Evolutionary conservation across 202 grass and related monocot genomes (phyloP).

Genomic region (Alloteropsis angusta): DNA sequence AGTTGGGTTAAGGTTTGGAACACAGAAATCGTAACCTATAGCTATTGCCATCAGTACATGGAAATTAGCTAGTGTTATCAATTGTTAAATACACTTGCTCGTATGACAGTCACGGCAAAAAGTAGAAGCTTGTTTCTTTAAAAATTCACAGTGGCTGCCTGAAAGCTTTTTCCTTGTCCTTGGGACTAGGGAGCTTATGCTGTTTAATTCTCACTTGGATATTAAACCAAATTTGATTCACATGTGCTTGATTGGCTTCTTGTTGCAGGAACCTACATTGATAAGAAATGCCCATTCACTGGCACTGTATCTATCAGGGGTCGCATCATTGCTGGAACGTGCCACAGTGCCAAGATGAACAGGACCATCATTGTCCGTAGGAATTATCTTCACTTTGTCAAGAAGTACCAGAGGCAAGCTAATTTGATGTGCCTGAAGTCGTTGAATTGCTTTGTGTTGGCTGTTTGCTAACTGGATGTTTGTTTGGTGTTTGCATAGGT

Average conservation of each 20-base stretch:
- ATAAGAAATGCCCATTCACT: slow-evolving; percentile 71
- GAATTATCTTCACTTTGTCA: slow-evolving; percentile 63
- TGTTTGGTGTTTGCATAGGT: slow-evolving; percentile 26
- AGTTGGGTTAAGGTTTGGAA: neutral
- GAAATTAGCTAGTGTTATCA: neutral
- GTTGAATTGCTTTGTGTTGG: neutral
- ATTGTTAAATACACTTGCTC: neutral
- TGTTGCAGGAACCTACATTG: slow-evolving; percentile 50
- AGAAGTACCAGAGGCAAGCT: slow-evolving; percentile 58
- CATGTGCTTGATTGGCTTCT: neutral
- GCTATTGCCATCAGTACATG: neutral
- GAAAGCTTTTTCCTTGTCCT: neutral
- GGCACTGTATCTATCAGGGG: slow-evolving; percentile 50
- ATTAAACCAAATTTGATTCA: neutral
- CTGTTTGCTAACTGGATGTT: neutral
- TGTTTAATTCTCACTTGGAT: slow-evolving; percentile 9
- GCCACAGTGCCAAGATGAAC: slow-evolving; percentile 69
- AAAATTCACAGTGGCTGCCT: neutral
- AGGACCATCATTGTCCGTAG: slow-evolving; percentile 57
- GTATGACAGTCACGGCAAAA: neutral
- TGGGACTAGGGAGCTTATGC: slow-evolving; percentile 10
- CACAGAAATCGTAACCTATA: neutral
- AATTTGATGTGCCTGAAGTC: neutral
- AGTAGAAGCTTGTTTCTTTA: slow-evolving; percentile 10
- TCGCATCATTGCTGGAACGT: slow-evolving; percentile 57